Conservation (phyloP, 2,329 filamentous ascomycete genomes). For the Fusarium palustre region DNA sequence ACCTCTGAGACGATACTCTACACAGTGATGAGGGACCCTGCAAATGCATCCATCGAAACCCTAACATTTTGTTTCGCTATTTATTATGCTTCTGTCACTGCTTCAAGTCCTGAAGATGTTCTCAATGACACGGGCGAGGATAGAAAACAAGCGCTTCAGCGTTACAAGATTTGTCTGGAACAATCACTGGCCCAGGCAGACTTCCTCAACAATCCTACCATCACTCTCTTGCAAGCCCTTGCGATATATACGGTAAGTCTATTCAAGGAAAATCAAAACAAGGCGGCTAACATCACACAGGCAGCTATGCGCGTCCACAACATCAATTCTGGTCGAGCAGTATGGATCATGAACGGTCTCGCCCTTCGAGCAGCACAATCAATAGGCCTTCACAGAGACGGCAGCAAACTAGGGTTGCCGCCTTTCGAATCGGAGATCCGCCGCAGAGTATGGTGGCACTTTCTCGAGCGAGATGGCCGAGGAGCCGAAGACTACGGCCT, state of each 20-base stretch:
- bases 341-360: constrained; percentile 58
- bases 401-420: constrained; percentile 57
- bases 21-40: constrained; percentile 49
- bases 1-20: constrained; percentile 51
- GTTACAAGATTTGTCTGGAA: constrained; percentile 53
- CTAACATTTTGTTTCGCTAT: constrained; percentile 60
- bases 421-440: constrained; percentile 68
- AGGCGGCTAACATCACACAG: constrained; percentile 31
- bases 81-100: constrained; percentile 61
- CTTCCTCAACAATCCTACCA: constrained; percentile 56
- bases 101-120: constrained; percentile 55
- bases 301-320: constrained; percentile 50
- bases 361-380: constrained; percentile 61
- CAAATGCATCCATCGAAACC: constrained; percentile 41
- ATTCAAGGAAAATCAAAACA: not conserved
- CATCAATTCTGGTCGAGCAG: constrained; percentile 45
- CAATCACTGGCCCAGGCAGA: constrained; percentile 54
- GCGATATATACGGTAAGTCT: constrained; percentile 53
- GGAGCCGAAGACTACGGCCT: constrained; percentile 69
- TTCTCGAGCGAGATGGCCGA: constrained; percentile 62
- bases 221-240: constrained; percentile 52
- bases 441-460: constrained; percentile 65
- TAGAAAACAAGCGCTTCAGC: constrained; percentile 40
- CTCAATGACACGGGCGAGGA: constrained; percentile 41
- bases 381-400: constrained; percentile 67